Evolutionary conservation across 75 land plant species (phyloP).

Genomic region (Cunninghamia lanceolata): DNA sequence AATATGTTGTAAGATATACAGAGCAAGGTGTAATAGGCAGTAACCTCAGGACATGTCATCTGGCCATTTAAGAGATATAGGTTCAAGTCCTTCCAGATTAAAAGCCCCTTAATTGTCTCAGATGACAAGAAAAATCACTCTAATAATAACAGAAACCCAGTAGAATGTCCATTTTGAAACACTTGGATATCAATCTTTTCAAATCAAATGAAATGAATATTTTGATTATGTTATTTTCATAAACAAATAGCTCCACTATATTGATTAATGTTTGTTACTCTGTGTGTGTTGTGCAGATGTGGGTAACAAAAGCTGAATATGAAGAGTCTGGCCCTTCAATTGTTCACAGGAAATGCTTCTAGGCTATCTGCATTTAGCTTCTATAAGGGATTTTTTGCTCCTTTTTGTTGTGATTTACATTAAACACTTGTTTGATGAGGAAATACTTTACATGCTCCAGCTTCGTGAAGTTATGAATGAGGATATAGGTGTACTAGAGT

Average conservation of each 20-base stretch:
- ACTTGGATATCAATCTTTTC: too few relatives aligned
- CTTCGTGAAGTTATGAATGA: not conserved
- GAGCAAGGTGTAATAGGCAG: too few relatives aligned
- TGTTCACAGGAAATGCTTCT: constrained; percentile 28
- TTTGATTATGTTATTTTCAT: not conserved
- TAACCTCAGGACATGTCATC: too few relatives aligned
- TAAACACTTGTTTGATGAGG: not conserved
- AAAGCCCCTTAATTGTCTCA: too few relatives aligned
- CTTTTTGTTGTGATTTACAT: not conserved
- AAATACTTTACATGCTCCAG: not conserved
- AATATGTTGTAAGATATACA: too few relatives aligned
- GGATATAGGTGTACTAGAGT: not conserved
- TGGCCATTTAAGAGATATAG: too few relatives aligned
- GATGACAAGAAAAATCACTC: too few relatives aligned
- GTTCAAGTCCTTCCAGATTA: too few relatives aligned
- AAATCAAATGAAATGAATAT: not conserved
- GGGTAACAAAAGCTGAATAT: constrained; percentile 25
- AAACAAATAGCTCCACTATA: not conserved
- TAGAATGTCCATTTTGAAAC: too few relatives aligned
- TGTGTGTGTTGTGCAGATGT: constrained; percentile 17
- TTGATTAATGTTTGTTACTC: not conserved
- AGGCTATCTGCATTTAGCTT: not conserved
- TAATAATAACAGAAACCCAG: too few relatives aligned
- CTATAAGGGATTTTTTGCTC: not conserved
- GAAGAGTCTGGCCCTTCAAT: constrained; percentile 24